Base-by-base conservation (phyloP, 2,329 filamentous ascomycete species). In the Fusarium equiseti region DNA sequence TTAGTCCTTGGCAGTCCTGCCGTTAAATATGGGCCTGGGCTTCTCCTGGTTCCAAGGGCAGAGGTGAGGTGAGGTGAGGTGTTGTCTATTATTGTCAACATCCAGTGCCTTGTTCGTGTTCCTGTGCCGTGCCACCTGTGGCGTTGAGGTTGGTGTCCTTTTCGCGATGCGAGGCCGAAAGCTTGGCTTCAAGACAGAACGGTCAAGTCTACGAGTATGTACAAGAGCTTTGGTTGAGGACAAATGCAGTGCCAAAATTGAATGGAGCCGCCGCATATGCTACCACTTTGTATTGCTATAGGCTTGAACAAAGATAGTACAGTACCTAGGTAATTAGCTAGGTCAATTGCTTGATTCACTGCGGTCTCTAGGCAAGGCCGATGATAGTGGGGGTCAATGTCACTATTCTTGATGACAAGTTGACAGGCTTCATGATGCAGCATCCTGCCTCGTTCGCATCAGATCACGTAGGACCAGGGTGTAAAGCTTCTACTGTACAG, bases 61-160 rank as follows among this genome's bases (percentile, higher is more conserved):
- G 35, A 38, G 16, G 32, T 52, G 38, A 59, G 56, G 50, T 45
- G 55, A 58, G 43, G 40, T 62, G 35, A 42, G 11, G 27, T 55
- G 60, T 60, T 56, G 61, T 59, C 66, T 27, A 61, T 75, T 64
- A 68, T 66, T 74, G 72, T 68, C 66, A 63, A 66, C 54, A 60
- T 69, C 59, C 27, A 38, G 52, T 58, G 57, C 50, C 59, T 59
- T 62, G 20, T 15, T 52, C 26, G 24, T 52, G 50, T 27, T 20
- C 24, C 26, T n/a, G 13, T 16, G 22, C 35, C 24, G 62, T 52
- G 51, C 56, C 50, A 61, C 48, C 44, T 59, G 57, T 64, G 59
- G 62, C 71, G 67, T 29, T 55, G 43, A 44, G 44, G 53, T 65
- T 27, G 35, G 40, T 51, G 24, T 32, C 22, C 24, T 31, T 35